Base-by-base conservation (phyloP, 2,329 filamentous ascomycete species). In the Arthrocladium fulminans region DNA sequence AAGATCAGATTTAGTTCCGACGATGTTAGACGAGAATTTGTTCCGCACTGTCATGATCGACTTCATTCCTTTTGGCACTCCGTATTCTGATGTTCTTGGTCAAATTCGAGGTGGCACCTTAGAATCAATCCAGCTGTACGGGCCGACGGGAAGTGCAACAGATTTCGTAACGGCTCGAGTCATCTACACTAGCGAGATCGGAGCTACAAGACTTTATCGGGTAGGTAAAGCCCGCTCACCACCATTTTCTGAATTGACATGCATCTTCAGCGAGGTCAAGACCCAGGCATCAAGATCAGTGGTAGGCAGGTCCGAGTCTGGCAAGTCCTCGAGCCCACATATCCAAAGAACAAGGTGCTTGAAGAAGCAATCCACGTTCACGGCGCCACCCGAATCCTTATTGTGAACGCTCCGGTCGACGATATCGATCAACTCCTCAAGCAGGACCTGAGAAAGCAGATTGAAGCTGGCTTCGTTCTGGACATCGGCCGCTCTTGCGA, bases 21-120 rank as follows among this genome's bases (percentile, higher is more conserved):
- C 54, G 19, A 40, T 52, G 38, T 49, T 45, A 10, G 56, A 47
- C 13, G 17, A 35, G n/a, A 52, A 59, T 29, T 37, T 51, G 9
- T 57, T 52, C 47, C 57, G 57, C 19, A 59, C 57, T 15, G 55
- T 59, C 41, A 57, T 57, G 57, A 50, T 59, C 15, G 54, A 59
- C 32, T 41, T 48, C 22, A 59, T 59, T 44, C 57, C 57, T 2
- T 23, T 50, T 2, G 50, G 45, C 22, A 52, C 52, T 23, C 51
- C 49, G 20, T 38, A 48, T 17, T 35, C 48, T 22, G 55, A 57
- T 20, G 46, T 57, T 20, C 51, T 59, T 9, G 38, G 15, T 9
- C 27, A 52, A 8, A 46, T 56, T 32, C 49, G 45, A 35, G 52
- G 55, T 22, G 57, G 57, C 20, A 29, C 52, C 6, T 6, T 57